phyloP scores from a whole-genome alignment of 208 protist genomes.

The Trypanosoma avium region DNA sequence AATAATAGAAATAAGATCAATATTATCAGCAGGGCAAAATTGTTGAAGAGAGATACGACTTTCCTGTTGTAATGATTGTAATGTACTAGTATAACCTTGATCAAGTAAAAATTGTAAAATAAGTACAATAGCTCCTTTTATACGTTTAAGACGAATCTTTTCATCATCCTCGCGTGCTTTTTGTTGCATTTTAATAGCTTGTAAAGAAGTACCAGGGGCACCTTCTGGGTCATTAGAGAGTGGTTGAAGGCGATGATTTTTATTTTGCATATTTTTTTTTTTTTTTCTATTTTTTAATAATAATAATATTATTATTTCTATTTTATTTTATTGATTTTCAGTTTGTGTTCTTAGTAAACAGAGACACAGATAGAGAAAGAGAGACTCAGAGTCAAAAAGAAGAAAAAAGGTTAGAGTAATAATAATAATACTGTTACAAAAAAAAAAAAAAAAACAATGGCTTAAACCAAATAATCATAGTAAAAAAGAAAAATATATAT shows the following conservation, averaged over 20 bases:
- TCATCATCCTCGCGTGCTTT: conserved; percentile 84
- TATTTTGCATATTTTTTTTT: conserved; percentile 7
- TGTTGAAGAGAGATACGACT: conserved; percentile 69
- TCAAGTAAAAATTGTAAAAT: conserved; percentile 84
- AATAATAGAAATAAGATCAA: conserved; percentile 81
- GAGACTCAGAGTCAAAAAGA: too few relatives aligned
- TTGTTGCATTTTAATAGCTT: conserved; percentile 79
- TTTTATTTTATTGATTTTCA: conserved; percentile 13
- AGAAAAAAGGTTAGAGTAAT: neutral
- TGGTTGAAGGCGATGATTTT: conserved; percentile 47
- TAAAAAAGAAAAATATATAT: neutral
- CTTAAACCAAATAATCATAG: too few relatives aligned
- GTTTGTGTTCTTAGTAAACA: too few relatives aligned
- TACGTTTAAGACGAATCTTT: conserved; percentile 57
- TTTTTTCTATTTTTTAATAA: conserved; percentile 4
- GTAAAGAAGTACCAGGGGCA: conserved; percentile 63
- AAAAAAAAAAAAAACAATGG: too few relatives aligned
- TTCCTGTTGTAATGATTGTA: conserved; percentile 84
- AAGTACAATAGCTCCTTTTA: conserved; percentile 80
- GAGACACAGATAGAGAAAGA: too few relatives aligned
- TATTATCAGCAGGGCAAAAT: conserved; percentile 84
- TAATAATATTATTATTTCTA: conserved; percentile 8
- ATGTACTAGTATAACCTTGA: conserved; percentile 71
- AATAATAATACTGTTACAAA: neutral
- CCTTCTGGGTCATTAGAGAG: conserved; percentile 64